Percentiles rank a stretch among this genome's conserved stretches.
Conservation (phyloP, 495 filamentous ascomycete genomes). For the Amniculicola lignicola region DNA sequence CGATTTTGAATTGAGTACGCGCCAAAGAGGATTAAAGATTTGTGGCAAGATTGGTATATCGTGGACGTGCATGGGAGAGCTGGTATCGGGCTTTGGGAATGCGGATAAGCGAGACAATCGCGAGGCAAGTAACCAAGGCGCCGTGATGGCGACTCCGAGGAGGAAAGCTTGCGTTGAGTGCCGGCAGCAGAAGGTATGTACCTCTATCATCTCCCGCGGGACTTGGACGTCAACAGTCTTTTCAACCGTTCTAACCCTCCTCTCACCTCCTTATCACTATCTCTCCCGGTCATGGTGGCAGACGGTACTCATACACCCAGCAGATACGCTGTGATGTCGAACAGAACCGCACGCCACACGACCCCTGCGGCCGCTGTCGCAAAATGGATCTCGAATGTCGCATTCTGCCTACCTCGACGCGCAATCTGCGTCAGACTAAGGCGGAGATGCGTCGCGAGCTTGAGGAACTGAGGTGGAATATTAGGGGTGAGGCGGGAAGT, state of each 20-base stretch:
- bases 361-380: slow-evolving; percentile 21
- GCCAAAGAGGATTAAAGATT: too few relatives aligned
- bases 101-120: not conserved
- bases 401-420: slow-evolving; percentile 26
- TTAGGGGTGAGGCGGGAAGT: slow-evolving; percentile 6
- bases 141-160: slow-evolving; percentile 13
- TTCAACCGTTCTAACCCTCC: too few relatives aligned
- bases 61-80: too few relatives aligned
- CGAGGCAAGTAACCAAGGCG: too few relatives aligned
- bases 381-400: slow-evolving; percentile 24
- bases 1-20: too few relatives aligned
- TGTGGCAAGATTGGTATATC: too few relatives aligned
- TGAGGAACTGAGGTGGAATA: slow-evolving; percentile 25
- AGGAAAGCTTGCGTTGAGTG: slow-evolving; percentile 30
- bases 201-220: too few relatives aligned
- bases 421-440: slow-evolving; percentile 30
- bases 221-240: too few relatives aligned
- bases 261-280: not conserved
- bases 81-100: not conserved
- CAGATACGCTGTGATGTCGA: slow-evolving; percentile 32
- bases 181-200: slow-evolving; percentile 27
- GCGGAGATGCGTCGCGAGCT: slow-evolving; percentile 32
- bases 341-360: slow-evolving; percentile 17
- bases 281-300: not conserved
- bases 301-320: not conserved